A percentile compares a stretch with the other conserved stretches of the same genome.
Conservation (phyloP, 2,329 filamentous ascomycete species). For the Zymoseptoria crescenta region DNA sequence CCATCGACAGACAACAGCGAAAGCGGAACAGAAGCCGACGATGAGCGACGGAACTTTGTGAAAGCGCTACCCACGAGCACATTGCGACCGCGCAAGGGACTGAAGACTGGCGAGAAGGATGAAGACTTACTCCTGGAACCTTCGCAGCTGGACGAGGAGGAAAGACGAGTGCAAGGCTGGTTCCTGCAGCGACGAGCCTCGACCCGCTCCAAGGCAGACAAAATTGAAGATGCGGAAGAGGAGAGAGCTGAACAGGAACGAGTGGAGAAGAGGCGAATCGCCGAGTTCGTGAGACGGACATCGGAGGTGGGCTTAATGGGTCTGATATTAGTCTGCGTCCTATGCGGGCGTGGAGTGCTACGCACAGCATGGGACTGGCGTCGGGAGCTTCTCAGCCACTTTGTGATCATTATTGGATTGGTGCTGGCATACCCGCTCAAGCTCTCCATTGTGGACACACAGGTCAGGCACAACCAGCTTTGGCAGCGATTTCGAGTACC, state of each 20-base stretch:
- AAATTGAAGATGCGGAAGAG: slow-evolving; percentile 27
- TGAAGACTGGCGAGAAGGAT: slow-evolving; percentile 48
- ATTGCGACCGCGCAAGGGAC: slow-evolving; percentile 65
- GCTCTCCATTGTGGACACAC: slow-evolving; percentile 28
- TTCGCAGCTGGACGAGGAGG: slow-evolving; percentile 41
- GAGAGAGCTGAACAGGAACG: slow-evolving; percentile 45
- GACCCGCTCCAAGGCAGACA: slow-evolving; percentile 10
- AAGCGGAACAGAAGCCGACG: slow-evolving; percentile 90
- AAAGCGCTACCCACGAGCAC: slow-evolving; percentile 77
- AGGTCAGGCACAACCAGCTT: slow-evolving; percentile 26
- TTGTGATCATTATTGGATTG: slow-evolving; percentile 22
- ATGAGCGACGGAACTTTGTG: slow-evolving; percentile 68
- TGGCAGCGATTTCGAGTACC: slow-evolving; percentile 54
- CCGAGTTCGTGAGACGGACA: slow-evolving; percentile 67
- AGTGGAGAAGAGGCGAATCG: slow-evolving; percentile 77
- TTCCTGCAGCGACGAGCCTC: slow-evolving; percentile 26
- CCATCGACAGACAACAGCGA: slow-evolving; percentile 61
- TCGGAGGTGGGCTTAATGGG: slow-evolving; percentile 49
- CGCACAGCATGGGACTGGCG: slow-evolving; percentile 29
- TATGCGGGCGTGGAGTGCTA: slow-evolving; percentile 31
- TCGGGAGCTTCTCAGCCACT: slow-evolving; percentile 32
- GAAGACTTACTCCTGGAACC: slow-evolving; percentile 41
- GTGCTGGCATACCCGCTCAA: slow-evolving; percentile 29
- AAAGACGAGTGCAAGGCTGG: slow-evolving; percentile 32
- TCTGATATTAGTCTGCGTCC: slow-evolving; percentile 43